Conservation (phyloP, 352 stramenopile genomes). For the Peronospora destructor region DNA sequence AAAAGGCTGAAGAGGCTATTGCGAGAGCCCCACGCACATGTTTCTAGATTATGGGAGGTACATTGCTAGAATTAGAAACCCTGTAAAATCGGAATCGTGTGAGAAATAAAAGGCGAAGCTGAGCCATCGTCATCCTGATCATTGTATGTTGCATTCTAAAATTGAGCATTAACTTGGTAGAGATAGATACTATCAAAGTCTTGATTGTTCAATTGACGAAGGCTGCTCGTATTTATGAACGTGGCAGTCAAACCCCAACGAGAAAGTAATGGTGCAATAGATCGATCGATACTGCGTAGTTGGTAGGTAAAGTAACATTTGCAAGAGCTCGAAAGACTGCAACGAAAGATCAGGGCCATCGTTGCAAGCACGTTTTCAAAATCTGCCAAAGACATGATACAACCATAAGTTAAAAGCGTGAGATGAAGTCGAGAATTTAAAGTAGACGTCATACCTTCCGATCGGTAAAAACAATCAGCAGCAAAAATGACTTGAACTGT, state of each 20-base stretch:
- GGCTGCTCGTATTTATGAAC: slow-evolving; percentile 28
- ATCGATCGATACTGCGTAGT: slow-evolving; percentile 53
- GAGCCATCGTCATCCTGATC: slow-evolving; percentile 33
- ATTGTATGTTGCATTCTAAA: background rate
- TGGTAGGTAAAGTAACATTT: slow-evolving; percentile 60
- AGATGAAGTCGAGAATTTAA: background rate
- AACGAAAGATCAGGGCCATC: slow-evolving; percentile 54
- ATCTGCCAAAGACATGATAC: slow-evolving; percentile 25
- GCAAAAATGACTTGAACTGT: slow-evolving; percentile 46
- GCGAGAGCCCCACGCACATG: slow-evolving; percentile 27
- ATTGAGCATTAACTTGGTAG: slow-evolving; percentile 36
- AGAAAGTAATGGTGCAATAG: slow-evolving; percentile 46
- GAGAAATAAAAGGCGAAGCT: slow-evolving; percentile 72
- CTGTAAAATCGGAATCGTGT: slow-evolving; percentile 20
- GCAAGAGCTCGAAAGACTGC: slow-evolving; percentile 24
- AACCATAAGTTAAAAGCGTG: background rate
- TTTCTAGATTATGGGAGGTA: slow-evolving; percentile 37
- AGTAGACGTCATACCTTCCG: slow-evolving; percentile 29
- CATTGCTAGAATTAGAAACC: slow-evolving; percentile 14
- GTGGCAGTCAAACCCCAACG: slow-evolving; percentile 41
- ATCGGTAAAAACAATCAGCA: slow-evolving; percentile 68
- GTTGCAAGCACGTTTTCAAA: slow-evolving; percentile 68
- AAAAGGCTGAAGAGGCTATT: slow-evolving; percentile 40
- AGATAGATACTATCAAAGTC: slow-evolving; percentile 31
- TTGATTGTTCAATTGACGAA: slow-evolving; percentile 18